Evolutionary conservation across 176 grass and related monocot genomes (phyloP), one percentile per base, ranked within the genome.

Genomic region (Aegilops tauschii): DNA sequence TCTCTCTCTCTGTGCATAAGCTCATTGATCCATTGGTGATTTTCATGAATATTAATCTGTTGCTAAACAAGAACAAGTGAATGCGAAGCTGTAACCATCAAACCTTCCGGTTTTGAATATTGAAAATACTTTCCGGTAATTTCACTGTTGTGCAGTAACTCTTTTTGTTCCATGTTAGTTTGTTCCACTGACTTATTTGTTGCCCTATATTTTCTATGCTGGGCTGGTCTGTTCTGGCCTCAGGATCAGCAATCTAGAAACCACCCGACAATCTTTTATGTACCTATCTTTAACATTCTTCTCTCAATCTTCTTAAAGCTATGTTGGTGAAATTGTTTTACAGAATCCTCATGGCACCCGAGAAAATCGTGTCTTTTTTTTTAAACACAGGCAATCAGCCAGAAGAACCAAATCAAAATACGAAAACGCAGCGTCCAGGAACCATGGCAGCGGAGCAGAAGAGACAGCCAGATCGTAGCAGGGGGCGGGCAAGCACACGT

Each of bases 281-380:
- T 9, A 74, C 23, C 23, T 74, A 39, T 74, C 40, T 47, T 74
- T 16, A 73, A 74, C 71, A 74, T 49, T 47, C 12, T 74, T 45
- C 70, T 73, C 11, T 45, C 37, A 44, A 44, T 73, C 69, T 73
- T 73, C 12, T 74, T 49, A 74, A 74, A 74, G 23, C n/a, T 74
- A 28, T 14, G 25, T 16, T 29, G n/a, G 71, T 28, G 40, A 74
- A 66, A 8, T 16, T 47, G 6, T 74, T 49, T 42, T 42, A 74
- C 25, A 73, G 44, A 49, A 49, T 25, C 71, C 44, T 47, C 44
- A 47, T 25, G 44, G 44, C 44, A 47, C 44, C 3, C 14, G 49
- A 52, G 49, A 52, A 52, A 52, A 52, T 52, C 49, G 16, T 52
- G 49, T 16, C 49, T 16, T 52, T 52, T 13, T 16, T 52, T 12